phyloP scores from a whole-genome alignment of 2,329 filamentous ascomycete species.

The Sphaceloma murrayae region DNA sequence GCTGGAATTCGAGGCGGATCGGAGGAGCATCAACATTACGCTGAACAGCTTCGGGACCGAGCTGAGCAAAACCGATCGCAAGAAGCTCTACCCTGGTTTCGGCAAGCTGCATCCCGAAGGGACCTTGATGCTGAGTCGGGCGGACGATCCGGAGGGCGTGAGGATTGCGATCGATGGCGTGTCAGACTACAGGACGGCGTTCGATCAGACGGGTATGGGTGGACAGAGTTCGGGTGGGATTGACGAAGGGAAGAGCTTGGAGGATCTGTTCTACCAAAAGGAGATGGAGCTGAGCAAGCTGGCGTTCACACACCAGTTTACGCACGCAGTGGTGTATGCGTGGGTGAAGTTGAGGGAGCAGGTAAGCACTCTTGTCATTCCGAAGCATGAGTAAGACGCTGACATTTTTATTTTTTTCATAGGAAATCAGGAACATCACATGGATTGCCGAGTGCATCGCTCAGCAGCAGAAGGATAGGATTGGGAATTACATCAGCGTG shows the following conservation, averaged over 20 bases:
- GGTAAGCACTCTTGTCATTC: slow-evolving; percentile 49
- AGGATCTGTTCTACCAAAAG: slow-evolving; percentile 98
- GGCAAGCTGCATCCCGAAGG: slow-evolving; percentile 90
- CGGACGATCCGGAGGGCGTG: slow-evolving; percentile 91
- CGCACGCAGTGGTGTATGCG: slow-evolving; percentile 86
- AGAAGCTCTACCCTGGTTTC: slow-evolving; percentile 90
- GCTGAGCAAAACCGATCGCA: slow-evolving; percentile 82
- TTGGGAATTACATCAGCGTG: slow-evolving; percentile 97
- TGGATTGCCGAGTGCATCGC: slow-evolving; percentile 99
- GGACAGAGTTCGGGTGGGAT: slow-evolving; percentile 58
- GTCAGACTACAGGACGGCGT: slow-evolving; percentile 88
- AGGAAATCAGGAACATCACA: slow-evolving; percentile 99
- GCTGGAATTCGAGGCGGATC: slow-evolving; percentile 91
- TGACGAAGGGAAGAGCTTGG: slow-evolving; percentile 76
- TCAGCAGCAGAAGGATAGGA: slow-evolving; percentile 98
- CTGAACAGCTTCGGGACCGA: slow-evolving; percentile 98
- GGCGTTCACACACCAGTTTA: slow-evolving; percentile 93
- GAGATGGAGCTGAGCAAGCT: slow-evolving; percentile 98
- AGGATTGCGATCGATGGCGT: slow-evolving; percentile 88
- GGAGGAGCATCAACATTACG: slow-evolving; percentile 96
- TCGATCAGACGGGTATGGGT: slow-evolving; percentile 76
- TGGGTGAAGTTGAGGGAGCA: slow-evolving; percentile 98
- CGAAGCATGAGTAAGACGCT: neutral
- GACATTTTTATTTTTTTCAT: neutral
- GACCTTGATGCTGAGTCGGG: slow-evolving; percentile 84